Evolutionary conservation across 257 asterid species (phyloP).

Genomic region (Perilla frutescens): DNA sequence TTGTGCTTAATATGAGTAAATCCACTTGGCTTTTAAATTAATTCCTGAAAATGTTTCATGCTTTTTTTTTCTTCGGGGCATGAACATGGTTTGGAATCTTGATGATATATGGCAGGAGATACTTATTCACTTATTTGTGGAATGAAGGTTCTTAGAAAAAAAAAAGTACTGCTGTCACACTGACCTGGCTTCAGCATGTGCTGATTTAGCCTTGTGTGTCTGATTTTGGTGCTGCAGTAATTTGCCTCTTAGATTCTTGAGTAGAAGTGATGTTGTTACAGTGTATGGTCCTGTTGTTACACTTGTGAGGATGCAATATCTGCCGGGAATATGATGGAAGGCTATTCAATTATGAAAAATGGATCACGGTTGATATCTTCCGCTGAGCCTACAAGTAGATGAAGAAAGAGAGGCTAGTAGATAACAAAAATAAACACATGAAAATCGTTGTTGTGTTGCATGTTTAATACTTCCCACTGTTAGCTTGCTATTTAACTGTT

Average conservation of each 20-base stretch:
- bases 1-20: neutral
- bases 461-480: neutral
- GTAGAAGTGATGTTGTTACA: neutral
- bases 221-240: too few species aligned
- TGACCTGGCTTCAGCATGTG: neutral
- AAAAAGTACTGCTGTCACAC: neutral
- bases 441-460: constrained; percentile 1
- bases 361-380: neutral
- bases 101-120: too few species aligned
- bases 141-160: neutral
- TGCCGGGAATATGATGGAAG: neutral
- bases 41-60: neutral
- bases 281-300: neutral
- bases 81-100: too few species aligned
- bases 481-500: neutral
- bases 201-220: too few species aligned
- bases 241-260: neutral
- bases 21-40: neutral
- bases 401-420: neutral
- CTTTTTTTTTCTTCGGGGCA: neutral
- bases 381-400: neutral
- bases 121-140: too few species aligned
- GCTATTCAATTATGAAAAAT: neutral
- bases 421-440: neutral
- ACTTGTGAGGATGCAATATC: neutral